A percentile compares a stretch with the other conserved stretches of the same genome.
These are phyloP conservation scores for Aspergillus pseudonomiae DNA, from an alignment of 2,329 filamentous ascomycete genomes.

Conservation along the genomic window DNA sequence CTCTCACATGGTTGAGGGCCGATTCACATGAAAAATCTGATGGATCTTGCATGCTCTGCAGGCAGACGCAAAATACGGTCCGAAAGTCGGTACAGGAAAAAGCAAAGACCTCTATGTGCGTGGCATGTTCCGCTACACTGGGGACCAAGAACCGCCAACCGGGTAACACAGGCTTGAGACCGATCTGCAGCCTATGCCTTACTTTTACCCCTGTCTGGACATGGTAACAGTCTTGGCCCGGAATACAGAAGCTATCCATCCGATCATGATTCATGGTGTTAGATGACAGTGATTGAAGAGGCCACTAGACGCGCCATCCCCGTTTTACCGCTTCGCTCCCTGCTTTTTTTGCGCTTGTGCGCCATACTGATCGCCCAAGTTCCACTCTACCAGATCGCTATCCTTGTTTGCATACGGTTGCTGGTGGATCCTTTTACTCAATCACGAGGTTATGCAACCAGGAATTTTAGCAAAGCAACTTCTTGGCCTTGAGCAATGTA, in stretches of 20 bases:
- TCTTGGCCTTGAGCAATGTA: background rate
- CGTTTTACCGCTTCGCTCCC: background rate
- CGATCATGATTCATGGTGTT: too few species aligned
- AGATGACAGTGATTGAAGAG: too few species aligned
- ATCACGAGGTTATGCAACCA: background rate
- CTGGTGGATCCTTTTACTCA: background rate
- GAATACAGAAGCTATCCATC: background rate
- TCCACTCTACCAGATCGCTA: background rate
- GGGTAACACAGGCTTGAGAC: background rate
- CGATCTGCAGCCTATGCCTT: background rate
- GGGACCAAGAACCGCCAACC: background rate
- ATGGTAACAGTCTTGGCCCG: background rate
- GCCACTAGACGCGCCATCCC: background rate
- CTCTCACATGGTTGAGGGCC: background rate
- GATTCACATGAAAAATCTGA: constrained; percentile 11
- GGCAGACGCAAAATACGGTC: background rate
- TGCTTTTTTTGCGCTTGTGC: background rate
- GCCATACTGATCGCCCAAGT: background rate
- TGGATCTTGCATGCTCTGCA: constrained; percentile 22
- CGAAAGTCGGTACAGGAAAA: background rate
- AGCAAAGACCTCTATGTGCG: background rate
- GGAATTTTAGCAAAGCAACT: background rate
- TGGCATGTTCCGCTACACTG: background rate
- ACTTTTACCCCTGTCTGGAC: background rate
- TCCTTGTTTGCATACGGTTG: background rate